Conservation (phyloP, 2,329 filamentous ascomycete genomes). For the Fusarium stilboides region DNA sequence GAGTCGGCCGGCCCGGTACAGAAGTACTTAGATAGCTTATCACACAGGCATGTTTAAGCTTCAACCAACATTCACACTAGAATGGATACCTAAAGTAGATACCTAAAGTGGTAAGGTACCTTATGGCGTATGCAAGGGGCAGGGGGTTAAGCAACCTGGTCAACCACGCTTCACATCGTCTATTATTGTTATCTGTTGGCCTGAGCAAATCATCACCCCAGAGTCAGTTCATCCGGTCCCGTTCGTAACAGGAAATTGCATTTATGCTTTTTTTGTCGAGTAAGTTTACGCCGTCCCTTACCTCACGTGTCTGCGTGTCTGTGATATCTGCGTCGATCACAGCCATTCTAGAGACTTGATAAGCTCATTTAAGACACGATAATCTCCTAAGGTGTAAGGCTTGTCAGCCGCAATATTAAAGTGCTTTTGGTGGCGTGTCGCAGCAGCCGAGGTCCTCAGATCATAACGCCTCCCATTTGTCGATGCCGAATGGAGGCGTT, state of each 20-base stretch:
- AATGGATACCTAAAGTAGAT: background rate
- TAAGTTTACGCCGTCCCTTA: conserved; percentile 13
- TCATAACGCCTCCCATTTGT: background rate
- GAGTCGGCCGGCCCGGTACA: background rate
- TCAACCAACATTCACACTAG: conserved; percentile 18
- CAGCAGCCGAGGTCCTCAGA: conserved; percentile 6
- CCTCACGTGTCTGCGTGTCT: conserved; percentile 3
- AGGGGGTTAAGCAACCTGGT: background rate
- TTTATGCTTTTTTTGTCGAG: background rate
- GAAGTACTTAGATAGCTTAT: background rate
- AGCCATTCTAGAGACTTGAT: conserved; percentile 6
- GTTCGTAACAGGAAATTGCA: background rate
- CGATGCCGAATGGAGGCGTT: background rate
- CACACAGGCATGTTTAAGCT: conserved; percentile 13
- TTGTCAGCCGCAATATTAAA: conserved; percentile 18
- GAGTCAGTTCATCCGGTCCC: conserved; percentile 21
- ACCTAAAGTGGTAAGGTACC: background rate
- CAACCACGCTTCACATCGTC: too few relatives aligned
- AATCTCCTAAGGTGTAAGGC: conserved; percentile 1
- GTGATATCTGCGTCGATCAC: conserved; percentile 1
- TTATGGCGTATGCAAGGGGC: conserved; percentile 13
- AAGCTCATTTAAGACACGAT: conserved; percentile 17
- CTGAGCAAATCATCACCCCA: background rate
- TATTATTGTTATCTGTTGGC: background rate
- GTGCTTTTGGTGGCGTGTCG: conserved; percentile 15